A percentile compares a stretch with the other conserved stretches of the same genome.
These are phyloP conservation scores for Hymenoscyphus fraxineus DNA, from an alignment of 2,329 filamentous ascomycete genomes.

Conservation along the genomic window DNA sequence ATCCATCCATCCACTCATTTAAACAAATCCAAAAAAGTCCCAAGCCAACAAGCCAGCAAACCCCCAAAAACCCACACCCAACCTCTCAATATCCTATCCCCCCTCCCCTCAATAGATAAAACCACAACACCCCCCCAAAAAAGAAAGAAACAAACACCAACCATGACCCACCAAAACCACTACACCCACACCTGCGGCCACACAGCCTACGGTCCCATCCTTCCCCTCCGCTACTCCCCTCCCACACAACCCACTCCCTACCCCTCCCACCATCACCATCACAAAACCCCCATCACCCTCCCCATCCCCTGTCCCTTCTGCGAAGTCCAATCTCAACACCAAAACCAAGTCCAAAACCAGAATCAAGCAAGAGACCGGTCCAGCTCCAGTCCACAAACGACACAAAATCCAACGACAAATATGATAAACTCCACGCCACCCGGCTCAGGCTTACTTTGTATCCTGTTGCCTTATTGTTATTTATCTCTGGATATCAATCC, in stretches of 20 bases:
- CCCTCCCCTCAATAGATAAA: too few species aligned
- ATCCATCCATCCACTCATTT: too few species aligned
- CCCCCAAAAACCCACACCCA: too few species aligned
- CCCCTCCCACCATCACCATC: not conserved
- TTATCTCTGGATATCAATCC: too few species aligned
- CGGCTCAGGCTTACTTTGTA: constrained; percentile 2
- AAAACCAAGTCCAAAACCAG: too few species aligned
- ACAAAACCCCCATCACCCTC: too few species aligned
- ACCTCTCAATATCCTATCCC: too few species aligned
- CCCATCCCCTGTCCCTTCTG: constrained; percentile 4
- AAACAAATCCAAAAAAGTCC: not conserved
- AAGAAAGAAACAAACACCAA: too few species aligned
- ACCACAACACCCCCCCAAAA: too few species aligned
- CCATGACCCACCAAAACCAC: constrained; percentile 1
- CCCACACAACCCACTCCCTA: not conserved
- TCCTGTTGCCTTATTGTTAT: not conserved
- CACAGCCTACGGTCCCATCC: constrained; percentile 1
- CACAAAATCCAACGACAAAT: not conserved
- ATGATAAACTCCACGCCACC: not conserved
- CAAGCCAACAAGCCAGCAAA: too few species aligned
- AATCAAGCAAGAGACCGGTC: not conserved
- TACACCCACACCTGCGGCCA: constrained; percentile 7
- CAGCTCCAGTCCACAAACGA: not conserved
- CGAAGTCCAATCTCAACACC: not conserved
- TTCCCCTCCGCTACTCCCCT: too few species aligned